Evolutionary conservation across 2,329 filamentous ascomycete species (phyloP), one percentile per base, ranked within the genome.

Genomic region (Cercospora nicotianae): DNA sequence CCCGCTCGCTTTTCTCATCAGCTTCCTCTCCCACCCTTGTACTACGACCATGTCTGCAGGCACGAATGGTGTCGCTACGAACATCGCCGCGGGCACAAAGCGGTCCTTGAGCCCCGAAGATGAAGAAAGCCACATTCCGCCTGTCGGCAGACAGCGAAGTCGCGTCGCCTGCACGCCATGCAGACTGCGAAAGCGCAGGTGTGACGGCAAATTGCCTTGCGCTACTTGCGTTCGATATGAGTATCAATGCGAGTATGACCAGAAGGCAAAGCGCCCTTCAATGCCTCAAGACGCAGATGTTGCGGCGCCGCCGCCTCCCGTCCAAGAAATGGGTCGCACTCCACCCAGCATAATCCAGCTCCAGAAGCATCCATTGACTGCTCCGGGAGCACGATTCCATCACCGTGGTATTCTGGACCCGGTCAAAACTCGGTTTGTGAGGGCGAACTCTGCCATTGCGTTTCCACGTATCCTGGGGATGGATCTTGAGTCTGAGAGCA

Each of bases 391-490:
- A 23, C 72, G 75, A 1, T 78, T 78, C 63, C 77, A 78, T 36
- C 77, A 78, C 60, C 73, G 77, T n/a, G 74, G 76, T 55, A 78
- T 78, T 30, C 68, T 78, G 26, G 77, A 78, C 66, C 77, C 77
- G 0, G 73, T 76, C 59, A 77, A 77, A 69, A 78, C 75, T 13
- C 75, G 77, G 1, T 78, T 77, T 59, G 77, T 78, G 18, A 70
- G 76, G 39, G 77, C 77, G 8, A 78, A 78, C 62, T 77, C 76
- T 23, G 85, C 85, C 0, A 83, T 86, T 0, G 85, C 86, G 0
- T 87, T 88, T 71, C 81, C 87, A 1, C 78, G 85, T 53, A 82
- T 82, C 33, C 76, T 88, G 36, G 86, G 83, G 0, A 80, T 87
- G 64, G 82, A 83, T 55, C 78, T 87, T 18, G 85, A 87, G 69